These are phyloP conservation scores for Cordyceps pruinosa DNA, from an alignment of 2,329 filamentous ascomycete genomes.

Conservation along the genomic window DNA sequence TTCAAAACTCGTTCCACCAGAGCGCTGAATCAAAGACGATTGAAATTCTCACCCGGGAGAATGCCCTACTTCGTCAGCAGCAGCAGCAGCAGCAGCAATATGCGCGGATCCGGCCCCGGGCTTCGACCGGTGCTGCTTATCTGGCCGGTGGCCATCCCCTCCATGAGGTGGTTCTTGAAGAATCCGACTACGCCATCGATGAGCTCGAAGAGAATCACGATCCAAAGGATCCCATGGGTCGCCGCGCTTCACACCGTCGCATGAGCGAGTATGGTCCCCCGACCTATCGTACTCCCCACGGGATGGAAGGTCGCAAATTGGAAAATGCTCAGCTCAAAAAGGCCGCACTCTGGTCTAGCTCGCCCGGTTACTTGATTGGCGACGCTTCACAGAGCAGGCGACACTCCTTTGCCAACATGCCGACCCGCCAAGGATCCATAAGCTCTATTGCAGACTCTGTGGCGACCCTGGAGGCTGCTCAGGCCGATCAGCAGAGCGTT, in stretches of 20 bases:
- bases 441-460: conserved; percentile 50
- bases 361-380: conserved; percentile 56
- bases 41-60: conserved; percentile 55
- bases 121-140: conserved; percentile 49
- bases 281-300: conserved; percentile 40
- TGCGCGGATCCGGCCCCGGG: conserved; percentile 48
- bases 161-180: conserved; percentile 54
- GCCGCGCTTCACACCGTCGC: conserved; percentile 40
- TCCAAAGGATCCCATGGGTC: conserved; percentile 37
- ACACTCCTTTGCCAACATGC: conserved; percentile 70
- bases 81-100: conserved; percentile 34
- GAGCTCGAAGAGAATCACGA: conserved; percentile 60
- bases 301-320: conserved; percentile 54
- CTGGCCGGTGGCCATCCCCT: conserved; percentile 52
- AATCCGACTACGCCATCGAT: conserved; percentile 66
- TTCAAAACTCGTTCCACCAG: conserved; percentile 45
- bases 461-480: conserved; percentile 38
- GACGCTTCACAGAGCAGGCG: conserved; percentile 68
- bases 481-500: conserved; percentile 35
- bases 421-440: conserved; percentile 56
- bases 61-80: conserved; percentile 53
- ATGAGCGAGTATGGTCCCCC: conserved; percentile 51
- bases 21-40: conserved; percentile 55
- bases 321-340: conserved; percentile 55
- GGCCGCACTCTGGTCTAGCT: conserved; percentile 65